Evolutionary conservation across 352 stramenopile species (phyloP), one percentile per base, ranked within the genome.

Genomic region (Aphanomyces stellatus): DNA sequence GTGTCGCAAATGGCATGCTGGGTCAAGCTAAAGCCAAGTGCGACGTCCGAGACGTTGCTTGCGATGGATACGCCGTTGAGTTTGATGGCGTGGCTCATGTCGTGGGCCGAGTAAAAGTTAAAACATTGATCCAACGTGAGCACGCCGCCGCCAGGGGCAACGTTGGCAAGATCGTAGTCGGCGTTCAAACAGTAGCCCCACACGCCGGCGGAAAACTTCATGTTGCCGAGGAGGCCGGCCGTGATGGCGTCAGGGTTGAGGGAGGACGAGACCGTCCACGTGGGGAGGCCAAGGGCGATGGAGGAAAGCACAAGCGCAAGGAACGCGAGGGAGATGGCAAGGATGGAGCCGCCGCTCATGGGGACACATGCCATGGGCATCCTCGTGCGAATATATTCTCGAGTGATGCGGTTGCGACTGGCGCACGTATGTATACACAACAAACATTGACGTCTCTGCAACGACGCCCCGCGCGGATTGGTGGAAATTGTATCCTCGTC

Each of bases 141-240:
- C 27, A 30, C 10, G 31, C n/a, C 33, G 11, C 27, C 35, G 3
- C 30, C 55, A n/a, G n/a, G n/a, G n/a, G n/a, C n/a, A n/a, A n/a
- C n/a, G 13, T n/a, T 11, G 11, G 33, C 59, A 8, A 67, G 13
- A 46, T 46, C 37, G n/a, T 46, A 57, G 49, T 67, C 49, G 31
- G 60, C 60, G 27, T 67, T 60, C 34, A 67, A 24, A 33, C 60
- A 67, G 34, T 37, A 67, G 22, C 60, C 60, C 60, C 60, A 67
- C 10, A 67, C 60, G 28, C 60, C 60, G 2, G 28, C 37, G 3
- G 41, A 34, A 25, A 67, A 67, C 28, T 51, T 22, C 17, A 64
- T 24, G 27, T 64, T 49, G 17, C 43, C 11, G 15, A 51, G 37
- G 4, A 46, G n/a, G 19, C 22, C 49, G 15, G 30, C 17, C 8